Conservation (phyloP, 805 yeast species). For the Candida ovalis region DNA sequence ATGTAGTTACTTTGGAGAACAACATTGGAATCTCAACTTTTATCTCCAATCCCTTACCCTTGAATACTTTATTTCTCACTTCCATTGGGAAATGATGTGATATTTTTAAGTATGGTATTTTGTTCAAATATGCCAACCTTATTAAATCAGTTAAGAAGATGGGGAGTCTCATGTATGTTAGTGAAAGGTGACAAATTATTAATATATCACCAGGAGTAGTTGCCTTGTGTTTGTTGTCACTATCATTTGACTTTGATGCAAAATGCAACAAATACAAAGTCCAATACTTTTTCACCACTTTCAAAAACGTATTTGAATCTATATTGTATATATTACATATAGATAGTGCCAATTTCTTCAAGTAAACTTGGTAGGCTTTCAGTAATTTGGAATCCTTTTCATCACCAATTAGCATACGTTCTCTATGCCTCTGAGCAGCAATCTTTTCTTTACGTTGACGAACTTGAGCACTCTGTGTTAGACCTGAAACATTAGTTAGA, state of each 20-base stretch:
- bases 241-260: not conserved
- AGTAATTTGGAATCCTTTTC: slow-evolving; percentile 17
- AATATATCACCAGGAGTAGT: slow-evolving; percentile 20
- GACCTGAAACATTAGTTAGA: slow-evolving; percentile 44
- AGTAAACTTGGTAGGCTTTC: slow-evolving; percentile 31
- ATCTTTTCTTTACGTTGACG: slow-evolving; percentile 6
- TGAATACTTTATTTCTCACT: slow-evolving; percentile 13
- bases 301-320: slow-evolving; percentile 8
- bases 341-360: slow-evolving; percentile 45
- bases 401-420: slow-evolving; percentile 20
- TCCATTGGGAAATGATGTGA: slow-evolving; percentile 20
- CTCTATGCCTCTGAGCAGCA: slow-evolving; percentile 2
- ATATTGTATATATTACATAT: slow-evolving; percentile 31
- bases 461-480: slow-evolving; percentile 22
- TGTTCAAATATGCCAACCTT: slow-evolving; percentile 36
- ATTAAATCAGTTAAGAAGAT: slow-evolving; percentile 48
- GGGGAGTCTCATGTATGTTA: slow-evolving; percentile 46
- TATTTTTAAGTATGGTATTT: slow-evolving; percentile 39
- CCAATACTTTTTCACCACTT: slow-evolving; percentile 34
- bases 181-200: slow-evolving; percentile 47
- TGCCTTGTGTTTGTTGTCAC: not conserved
- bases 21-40: not conserved
- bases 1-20: not conserved
- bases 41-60: not conserved
- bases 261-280: slow-evolving; percentile 8